Percentiles rank a stretch among this genome's conserved stretches.
Conservation (phyloP, 2,329 filamentous ascomycete species). For the Drechslerella coelobrocha region DNA sequence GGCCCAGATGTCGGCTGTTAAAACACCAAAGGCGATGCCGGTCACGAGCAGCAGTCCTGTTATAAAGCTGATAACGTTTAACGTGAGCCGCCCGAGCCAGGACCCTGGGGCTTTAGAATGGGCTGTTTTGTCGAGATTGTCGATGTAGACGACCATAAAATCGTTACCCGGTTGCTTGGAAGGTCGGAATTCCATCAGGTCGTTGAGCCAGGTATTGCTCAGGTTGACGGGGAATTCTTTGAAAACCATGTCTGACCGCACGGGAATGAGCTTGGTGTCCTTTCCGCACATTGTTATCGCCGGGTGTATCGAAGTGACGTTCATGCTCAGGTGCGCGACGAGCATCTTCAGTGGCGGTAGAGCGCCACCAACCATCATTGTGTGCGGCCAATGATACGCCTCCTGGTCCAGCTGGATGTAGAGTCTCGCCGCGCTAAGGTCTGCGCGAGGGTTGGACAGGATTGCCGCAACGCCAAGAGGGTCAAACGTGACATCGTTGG, state of each 20-base stretch:
- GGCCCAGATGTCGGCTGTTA: constrained; percentile 56
- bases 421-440: constrained; percentile 55
- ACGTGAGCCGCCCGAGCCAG: constrained; percentile 47
- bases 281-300: constrained; percentile 56
- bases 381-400: constrained; percentile 56
- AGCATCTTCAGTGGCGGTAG: constrained; percentile 56
- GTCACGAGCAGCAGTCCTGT: constrained; percentile 55
- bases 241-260: constrained; percentile 56
- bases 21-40: constrained; percentile 54
- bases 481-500: constrained; percentile 55
- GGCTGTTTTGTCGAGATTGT: constrained; percentile 43
- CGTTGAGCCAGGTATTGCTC: constrained; percentile 56
- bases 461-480: constrained; percentile 57
- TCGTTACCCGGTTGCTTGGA: constrained; percentile 55
- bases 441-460: constrained; percentile 56
- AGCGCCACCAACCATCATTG: constrained; percentile 56
- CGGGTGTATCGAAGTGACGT: constrained; percentile 54
- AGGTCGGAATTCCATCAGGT: constrained; percentile 55
- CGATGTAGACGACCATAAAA: constrained; percentile 55
- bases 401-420: constrained; percentile 56
- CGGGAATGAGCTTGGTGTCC: constrained; percentile 54
- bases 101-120: constrained; percentile 25
- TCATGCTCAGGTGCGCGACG: constrained; percentile 55
- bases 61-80: constrained; percentile 53
- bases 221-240: constrained; percentile 56